A percentile compares a stretch with the other conserved stretches of the same genome.
Evolutionary conservation across 495 filamentous ascomycete species (phyloP).

Genomic region (Penicillium cinerascens): DNA sequence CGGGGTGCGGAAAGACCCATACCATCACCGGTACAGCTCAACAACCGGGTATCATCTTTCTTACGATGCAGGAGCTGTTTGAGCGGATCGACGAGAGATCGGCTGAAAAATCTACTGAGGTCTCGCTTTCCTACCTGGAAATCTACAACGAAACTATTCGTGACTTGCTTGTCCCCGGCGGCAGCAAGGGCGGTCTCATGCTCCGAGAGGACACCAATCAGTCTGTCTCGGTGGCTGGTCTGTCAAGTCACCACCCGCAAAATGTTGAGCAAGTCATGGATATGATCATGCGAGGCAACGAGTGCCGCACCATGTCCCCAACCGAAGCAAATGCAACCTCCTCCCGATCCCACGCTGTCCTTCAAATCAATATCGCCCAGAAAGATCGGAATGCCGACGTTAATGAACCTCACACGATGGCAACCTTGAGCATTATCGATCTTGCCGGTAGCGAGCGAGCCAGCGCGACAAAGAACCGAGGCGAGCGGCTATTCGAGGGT

Average conservation of each 20-base stretch:
- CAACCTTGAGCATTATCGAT: slow-evolving; percentile 97
- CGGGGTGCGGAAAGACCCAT: slow-evolving; percentile 97
- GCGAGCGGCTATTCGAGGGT: slow-evolving; percentile 86
- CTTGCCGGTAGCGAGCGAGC: slow-evolving; percentile 94
- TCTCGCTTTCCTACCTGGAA: slow-evolving; percentile 93
- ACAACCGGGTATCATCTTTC: slow-evolving; percentile 94
- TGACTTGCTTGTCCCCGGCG: slow-evolving; percentile 83
- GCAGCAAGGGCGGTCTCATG: slow-evolving; percentile 84
- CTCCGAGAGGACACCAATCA: slow-evolving; percentile 93
- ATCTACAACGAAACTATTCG: slow-evolving; percentile 99
- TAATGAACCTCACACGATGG: slow-evolving; percentile 96
- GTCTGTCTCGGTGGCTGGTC: slow-evolving; percentile 84
- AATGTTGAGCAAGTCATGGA: slow-evolving; percentile 96
- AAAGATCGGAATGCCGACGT: slow-evolving; percentile 91
- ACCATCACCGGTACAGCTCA: slow-evolving; percentile 95
- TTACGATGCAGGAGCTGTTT: slow-evolving; percentile 97
- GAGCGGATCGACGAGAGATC: slow-evolving; percentile 86
- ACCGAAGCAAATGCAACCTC: slow-evolving; percentile 98
- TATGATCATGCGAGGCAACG: slow-evolving; percentile 95
- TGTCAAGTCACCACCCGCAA: slow-evolving; percentile 87
- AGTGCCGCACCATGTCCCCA: slow-evolving; percentile 91
- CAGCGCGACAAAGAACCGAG: slow-evolving; percentile 94
- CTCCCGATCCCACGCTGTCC: slow-evolving; percentile 95
- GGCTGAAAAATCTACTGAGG: slow-evolving; percentile 80
- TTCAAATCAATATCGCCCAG: slow-evolving; percentile 94